A percentile compares a stretch with the other conserved stretches of the same genome.
Evolutionary conservation across 2,329 filamentous ascomycete species (phyloP).

Genomic region (Aureobasidium zeae): DNA sequence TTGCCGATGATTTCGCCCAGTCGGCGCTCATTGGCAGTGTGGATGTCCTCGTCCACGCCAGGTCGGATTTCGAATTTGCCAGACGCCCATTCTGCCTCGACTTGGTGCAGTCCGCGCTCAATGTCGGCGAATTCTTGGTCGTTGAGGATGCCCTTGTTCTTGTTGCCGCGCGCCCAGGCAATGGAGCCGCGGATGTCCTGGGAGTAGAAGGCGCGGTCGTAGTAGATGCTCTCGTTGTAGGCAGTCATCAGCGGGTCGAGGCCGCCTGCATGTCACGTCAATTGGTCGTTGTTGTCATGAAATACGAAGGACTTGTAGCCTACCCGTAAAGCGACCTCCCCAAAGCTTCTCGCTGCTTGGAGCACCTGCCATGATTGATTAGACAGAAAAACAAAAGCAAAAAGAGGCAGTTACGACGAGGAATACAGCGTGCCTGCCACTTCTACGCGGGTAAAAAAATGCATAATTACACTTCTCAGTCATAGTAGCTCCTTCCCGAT

Average conservation of each 20-base stretch:
- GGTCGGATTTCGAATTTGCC: slow-evolving; percentile 39
- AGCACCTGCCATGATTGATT: slow-evolving; percentile 14
- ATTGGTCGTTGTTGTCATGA: neutral
- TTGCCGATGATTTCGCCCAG: slow-evolving; percentile 77
- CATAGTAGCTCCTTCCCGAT: slow-evolving; percentile 11
- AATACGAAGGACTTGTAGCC: neutral
- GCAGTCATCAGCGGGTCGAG: slow-evolving; percentile 78
- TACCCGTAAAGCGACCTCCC: slow-evolving; percentile 54
- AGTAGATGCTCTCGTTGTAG: slow-evolving; percentile 75
- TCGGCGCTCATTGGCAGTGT: slow-evolving; percentile 46
- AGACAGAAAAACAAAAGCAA: neutral
- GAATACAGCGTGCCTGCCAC: too few relatives aligned
- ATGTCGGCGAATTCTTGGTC: slow-evolving; percentile 64
- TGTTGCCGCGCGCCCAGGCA: slow-evolving; percentile 73
- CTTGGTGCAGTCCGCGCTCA: slow-evolving; percentile 57
- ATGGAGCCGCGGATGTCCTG: slow-evolving; percentile 74
- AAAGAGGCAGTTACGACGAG: neutral
- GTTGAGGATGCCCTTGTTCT: slow-evolving; percentile 64
- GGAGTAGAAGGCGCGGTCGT: slow-evolving; percentile 67
- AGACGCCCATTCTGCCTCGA: slow-evolving; percentile 42
- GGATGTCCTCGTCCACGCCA: slow-evolving; percentile 45
- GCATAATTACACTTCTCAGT: neutral
- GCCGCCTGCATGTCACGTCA: slow-evolving; percentile 45
- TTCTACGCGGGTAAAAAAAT: slow-evolving; percentile 4
- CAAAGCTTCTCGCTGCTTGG: slow-evolving; percentile 46